A percentile compares a stretch with the other conserved stretches of the same genome.
Evolutionary conservation across 441 rosid species (phyloP).

Genomic region (Adansonia madagascariensis): DNA sequence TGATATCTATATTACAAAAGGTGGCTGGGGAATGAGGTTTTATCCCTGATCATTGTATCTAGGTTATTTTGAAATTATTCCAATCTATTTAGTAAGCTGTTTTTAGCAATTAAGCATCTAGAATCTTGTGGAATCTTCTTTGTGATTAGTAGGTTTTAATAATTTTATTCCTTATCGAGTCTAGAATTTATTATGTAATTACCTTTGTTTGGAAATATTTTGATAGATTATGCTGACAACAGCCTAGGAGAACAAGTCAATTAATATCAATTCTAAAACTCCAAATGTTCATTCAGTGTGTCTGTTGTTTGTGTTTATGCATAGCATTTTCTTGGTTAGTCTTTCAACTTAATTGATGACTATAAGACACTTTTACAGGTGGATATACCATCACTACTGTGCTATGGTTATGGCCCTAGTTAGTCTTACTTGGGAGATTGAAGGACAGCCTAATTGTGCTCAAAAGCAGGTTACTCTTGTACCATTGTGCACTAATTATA

Average conservation of each 20-base stretch:
- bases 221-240: background rate
- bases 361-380: constrained; percentile 58
- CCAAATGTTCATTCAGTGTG: background rate
- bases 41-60: background rate
- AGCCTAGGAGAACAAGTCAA: background rate
- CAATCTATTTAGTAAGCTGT: background rate
- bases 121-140: constrained; percentile 7
- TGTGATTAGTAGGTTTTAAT: background rate
- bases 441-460: constrained; percentile 92
- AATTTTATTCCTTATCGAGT: constrained; percentile 5
- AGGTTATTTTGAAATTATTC: background rate
- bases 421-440: constrained; percentile 97
- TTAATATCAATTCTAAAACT: background rate
- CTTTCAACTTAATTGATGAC: background rate
- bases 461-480: constrained; percentile 77
- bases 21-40: constrained; percentile 10
- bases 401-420: constrained; percentile 95
- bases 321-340: background rate
- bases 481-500: constrained; percentile 20
- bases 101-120: background rate
- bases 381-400: constrained; percentile 97
- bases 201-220: background rate
- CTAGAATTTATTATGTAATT: background rate
- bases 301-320: background rate
- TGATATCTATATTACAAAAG: background rate